Evolutionary conservation across 805 yeast species (phyloP).

Genomic region (Metschnikowia orientalis): DNA sequence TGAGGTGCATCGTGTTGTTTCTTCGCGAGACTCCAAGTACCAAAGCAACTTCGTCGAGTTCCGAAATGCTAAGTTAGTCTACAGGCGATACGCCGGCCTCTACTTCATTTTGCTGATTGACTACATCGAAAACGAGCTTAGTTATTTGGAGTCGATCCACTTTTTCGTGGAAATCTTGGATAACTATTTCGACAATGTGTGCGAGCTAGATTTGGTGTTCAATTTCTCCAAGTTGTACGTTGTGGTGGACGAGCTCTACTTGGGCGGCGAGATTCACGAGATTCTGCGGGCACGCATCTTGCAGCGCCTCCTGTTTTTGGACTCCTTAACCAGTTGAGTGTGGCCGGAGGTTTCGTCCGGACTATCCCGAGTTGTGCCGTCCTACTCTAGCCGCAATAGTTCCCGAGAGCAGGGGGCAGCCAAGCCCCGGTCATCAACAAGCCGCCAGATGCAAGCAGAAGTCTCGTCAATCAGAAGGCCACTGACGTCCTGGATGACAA

Average conservation of each 20-base stretch:
- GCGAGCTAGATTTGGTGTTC: conserved; percentile 90
- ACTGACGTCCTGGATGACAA: conserved; percentile 55
- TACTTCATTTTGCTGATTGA: conserved; percentile 85
- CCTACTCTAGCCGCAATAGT: neutral
- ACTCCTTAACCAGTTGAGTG: conserved; percentile 20
- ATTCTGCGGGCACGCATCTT: conserved; percentile 68
- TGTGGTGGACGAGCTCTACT: conserved; percentile 79
- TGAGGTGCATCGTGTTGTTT: conserved; percentile 74
- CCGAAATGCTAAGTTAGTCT: conserved; percentile 60
- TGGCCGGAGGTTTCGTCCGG: too few relatives aligned
- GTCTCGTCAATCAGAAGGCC: conserved; percentile 56
- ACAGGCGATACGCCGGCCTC: conserved; percentile 87
- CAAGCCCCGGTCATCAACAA: conserved; percentile 6
- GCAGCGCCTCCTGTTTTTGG: conserved; percentile 60
- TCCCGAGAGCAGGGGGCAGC: neutral
- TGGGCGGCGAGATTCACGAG: conserved; percentile 90
- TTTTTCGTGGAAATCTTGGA: conserved; percentile 86
- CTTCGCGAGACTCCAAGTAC: conserved; percentile 77
- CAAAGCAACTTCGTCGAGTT: conserved; percentile 78
- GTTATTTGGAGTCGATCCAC: conserved; percentile 79
- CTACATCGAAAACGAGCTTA: conserved; percentile 73
- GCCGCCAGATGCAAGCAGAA: conserved; percentile 39
- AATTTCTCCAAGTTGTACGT: conserved; percentile 81
- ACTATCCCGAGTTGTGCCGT: too few relatives aligned
- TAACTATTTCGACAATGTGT: conserved; percentile 80